A percentile compares a stretch with the other conserved stretches of the same genome.
phyloP scores from a whole-genome alignment of 106 monocot genomes.

The Posidonia australis region DNA sequence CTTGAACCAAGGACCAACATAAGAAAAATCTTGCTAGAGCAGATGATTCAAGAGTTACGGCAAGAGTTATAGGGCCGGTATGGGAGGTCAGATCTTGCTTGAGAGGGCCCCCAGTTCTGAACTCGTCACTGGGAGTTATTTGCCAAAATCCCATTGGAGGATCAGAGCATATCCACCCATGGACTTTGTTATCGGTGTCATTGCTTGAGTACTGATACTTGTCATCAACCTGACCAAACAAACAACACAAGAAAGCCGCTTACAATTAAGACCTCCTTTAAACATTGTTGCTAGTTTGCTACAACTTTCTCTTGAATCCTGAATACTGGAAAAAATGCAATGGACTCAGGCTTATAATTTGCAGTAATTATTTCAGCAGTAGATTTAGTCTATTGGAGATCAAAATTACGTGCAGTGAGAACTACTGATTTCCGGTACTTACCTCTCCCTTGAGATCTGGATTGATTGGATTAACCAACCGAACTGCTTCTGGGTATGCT shows the following conservation, averaged over 20 bases:
- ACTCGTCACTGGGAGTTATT: constrained; percentile 88
- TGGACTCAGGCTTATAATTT: background rate
- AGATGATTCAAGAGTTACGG: constrained; percentile 32
- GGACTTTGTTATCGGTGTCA: constrained; percentile 64
- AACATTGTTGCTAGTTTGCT: too few species aligned
- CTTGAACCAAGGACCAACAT: background rate
- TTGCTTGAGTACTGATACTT: constrained; percentile 91
- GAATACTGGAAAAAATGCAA: too few species aligned
- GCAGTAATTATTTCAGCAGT: background rate
- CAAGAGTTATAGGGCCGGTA: constrained; percentile 66
- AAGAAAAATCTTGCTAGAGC: background rate
- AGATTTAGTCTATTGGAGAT: background rate
- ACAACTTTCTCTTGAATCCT: background rate
- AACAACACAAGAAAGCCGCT: background rate
- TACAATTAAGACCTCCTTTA: background rate
- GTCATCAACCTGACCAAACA: constrained; percentile 72
- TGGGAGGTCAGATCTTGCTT: constrained; percentile 86
- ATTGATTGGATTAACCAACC: constrained; percentile 47
- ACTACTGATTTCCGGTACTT: too few species aligned
- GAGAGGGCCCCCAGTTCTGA: constrained; percentile 67
- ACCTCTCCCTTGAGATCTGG: constrained; percentile 60
- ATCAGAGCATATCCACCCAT: constrained; percentile 69
- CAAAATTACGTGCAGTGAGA: too few species aligned
- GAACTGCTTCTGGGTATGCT: constrained; percentile 63
- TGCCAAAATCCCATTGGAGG: constrained; percentile 67